Evolutionary conservation across 176 grass and related monocot genomes (phyloP), one percentile per base, ranked within the genome.

Genomic region (Oryza glaberrima): DNA sequence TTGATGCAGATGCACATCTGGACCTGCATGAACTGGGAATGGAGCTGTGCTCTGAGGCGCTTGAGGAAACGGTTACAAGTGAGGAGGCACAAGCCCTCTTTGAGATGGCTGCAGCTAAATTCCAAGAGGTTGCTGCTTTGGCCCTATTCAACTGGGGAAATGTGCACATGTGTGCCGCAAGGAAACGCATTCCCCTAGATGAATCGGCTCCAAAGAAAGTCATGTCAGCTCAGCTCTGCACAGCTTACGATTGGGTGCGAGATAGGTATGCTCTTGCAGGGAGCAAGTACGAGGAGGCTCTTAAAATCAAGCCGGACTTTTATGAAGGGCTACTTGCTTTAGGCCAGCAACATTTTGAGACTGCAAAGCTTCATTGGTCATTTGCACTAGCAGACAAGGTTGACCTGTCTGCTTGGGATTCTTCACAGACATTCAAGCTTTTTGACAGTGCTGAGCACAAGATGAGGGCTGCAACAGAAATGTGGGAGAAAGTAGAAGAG

Each of bases 101-200:
- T 69, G 89, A 95, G 83, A 90, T 95, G 86, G 93, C 96, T 78
- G 85, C 93, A 72, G 60, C 86, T 3, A 98, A 98, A 89, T 98
- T 98, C 79, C 96, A 98, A 82, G 96, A 98, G 83, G 96, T 98
- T 26, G 91, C 93, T 1, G 93, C 93, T 6, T 80, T 98, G 73
- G 91, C 96, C 14, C 88, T 98, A 70, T 98, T 98, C 83, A 96
- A 98, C 20, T 98, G 96, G 96, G 96, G 96, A 70, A 98, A 98
- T 87, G 96, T 98, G 38, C 89, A 98, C 72, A 98, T 98, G 96
- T 98, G 96, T 52, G 91, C 93, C 85, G 96, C 96, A 64, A 87
- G 96, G 75, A 98, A 98, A 75, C 90, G 86, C 82, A 98, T 98
- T 22, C 93, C 96, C 77, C 89, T 98, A 14, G 96, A 98, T 26